Conservation (phyloP, 2,329 filamentous ascomycete species). For the Ceratocystis variospora region DNA sequence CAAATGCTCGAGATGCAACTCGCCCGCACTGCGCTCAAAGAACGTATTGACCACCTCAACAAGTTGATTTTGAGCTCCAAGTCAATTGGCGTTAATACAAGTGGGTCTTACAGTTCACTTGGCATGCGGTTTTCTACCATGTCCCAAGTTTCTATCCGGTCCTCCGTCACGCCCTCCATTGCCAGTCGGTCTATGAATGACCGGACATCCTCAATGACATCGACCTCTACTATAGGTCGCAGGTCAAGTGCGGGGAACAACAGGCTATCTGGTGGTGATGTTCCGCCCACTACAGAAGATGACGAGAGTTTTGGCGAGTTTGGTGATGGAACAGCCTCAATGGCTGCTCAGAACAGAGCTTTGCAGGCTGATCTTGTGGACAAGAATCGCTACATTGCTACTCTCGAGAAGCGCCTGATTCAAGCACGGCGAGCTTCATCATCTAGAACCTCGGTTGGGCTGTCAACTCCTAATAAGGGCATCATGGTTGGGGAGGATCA, state of each 20-base stretch:
- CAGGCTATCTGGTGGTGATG: conserved; percentile 31
- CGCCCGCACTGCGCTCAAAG: conserved; percentile 85
- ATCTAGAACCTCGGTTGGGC: conserved; percentile 66
- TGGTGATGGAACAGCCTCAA: conserved; percentile 70
- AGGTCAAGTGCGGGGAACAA: conserved; percentile 34
- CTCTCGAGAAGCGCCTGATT: conserved; percentile 78
- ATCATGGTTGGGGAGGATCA: conserved; percentile 68
- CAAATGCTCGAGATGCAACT: conserved; percentile 98
- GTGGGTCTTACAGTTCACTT: conserved; percentile 55
- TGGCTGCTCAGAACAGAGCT: conserved; percentile 77
- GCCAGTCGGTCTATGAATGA: conserved; percentile 40
- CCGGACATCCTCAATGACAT: conserved; percentile 53
- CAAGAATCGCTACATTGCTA: conserved; percentile 92
- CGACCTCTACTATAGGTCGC: conserved; percentile 46
- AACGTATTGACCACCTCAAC: conserved; percentile 94
- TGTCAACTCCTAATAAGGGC: conserved; percentile 45
- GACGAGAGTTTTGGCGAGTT: conserved; percentile 67
- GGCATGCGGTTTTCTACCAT: conserved; percentile 47
- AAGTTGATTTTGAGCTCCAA: conserved; percentile 90
- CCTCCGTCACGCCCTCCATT: conserved; percentile 54
- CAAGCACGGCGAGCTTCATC: conserved; percentile 86
- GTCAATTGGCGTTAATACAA: conserved; percentile 80
- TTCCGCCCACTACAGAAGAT: conserved; percentile 33
- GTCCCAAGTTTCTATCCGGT: conserved; percentile 49
- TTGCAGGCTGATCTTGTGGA: conserved; percentile 90